Percentiles rank a stretch among this genome's conserved stretches.
Evolutionary conservation across 345 rosid genomes (phyloP).

Genomic region (Citrus medica): DNA sequence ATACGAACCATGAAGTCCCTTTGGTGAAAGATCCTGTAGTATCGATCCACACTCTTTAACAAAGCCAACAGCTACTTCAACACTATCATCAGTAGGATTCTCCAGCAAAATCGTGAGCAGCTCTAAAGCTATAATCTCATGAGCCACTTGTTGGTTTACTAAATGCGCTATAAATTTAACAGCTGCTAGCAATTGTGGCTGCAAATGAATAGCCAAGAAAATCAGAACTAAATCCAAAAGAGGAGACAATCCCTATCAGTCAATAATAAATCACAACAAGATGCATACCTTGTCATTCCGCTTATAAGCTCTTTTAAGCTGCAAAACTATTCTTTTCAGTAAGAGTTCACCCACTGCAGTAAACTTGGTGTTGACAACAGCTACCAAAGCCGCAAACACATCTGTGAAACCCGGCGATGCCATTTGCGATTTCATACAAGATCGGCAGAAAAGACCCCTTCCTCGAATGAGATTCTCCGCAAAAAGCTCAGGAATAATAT

Average conservation of each 20-base stretch:
- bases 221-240: neutral
- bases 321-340: constrained; percentile 78
- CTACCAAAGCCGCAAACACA: constrained; percentile 81
- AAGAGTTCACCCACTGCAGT: constrained; percentile 87
- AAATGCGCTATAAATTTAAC: constrained; percentile 93
- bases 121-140: constrained; percentile 80
- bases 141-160: constrained; percentile 93
- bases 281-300: constrained; percentile 76
- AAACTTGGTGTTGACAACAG: constrained; percentile 84
- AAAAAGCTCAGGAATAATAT: constrained; percentile 80
- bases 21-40: constrained; percentile 87
- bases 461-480: constrained; percentile 88
- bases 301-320: constrained; percentile 92
- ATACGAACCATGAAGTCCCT: constrained; percentile 73
- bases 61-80: constrained; percentile 94
- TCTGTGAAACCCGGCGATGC: constrained; percentile 92
- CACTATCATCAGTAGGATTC: constrained; percentile 87
- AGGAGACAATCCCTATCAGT: neutral
- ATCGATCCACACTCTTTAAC: constrained; percentile 89
- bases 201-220: constrained; percentile 16
- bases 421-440: constrained; percentile 95
- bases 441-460: constrained; percentile 86
- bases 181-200: constrained; percentile 94
- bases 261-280: constrained; percentile 1
- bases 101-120: constrained; percentile 69